Conservation (phyloP, 2,329 filamentous ascomycete species). For the Corynespora cassiicola region DNA sequence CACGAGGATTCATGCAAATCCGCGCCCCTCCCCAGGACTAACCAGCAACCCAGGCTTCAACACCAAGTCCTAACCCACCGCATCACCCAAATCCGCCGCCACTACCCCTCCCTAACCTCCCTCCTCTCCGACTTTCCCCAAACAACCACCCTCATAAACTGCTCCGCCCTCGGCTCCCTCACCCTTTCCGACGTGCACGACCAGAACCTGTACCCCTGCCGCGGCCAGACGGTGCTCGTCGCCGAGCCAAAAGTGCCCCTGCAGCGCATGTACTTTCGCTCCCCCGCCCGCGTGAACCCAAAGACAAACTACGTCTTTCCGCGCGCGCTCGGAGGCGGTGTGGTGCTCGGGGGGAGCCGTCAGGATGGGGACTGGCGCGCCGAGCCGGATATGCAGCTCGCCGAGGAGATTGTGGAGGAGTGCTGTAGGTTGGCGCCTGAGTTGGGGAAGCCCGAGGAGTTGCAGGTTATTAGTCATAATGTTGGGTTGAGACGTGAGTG, state of each 20-base stretch:
- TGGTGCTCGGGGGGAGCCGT: conserved; percentile 83
- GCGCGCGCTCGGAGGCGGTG: conserved; percentile 70
- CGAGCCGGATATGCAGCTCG: conserved; percentile 77
- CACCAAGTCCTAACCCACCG: conserved; percentile 76
- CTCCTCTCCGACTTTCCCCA: conserved; percentile 67
- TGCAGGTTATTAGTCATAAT: conserved; percentile 79
- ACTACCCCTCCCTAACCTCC: conserved; percentile 70
- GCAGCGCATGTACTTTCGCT: conserved; percentile 50
- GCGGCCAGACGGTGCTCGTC: conserved; percentile 85
- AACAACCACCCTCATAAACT: conserved; percentile 80
- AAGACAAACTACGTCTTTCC: conserved; percentile 55
- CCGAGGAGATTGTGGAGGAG: conserved; percentile 82
- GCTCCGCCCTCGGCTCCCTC: conserved; percentile 78
- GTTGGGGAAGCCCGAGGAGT: conserved; percentile 70
- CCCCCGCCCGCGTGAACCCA: conserved; percentile 49
- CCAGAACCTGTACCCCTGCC: conserved; percentile 70
- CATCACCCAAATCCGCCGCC: conserved; percentile 59
- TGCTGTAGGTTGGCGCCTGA: conserved; percentile 70
- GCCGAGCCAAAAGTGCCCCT: conserved; percentile 49
- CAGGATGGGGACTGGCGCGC: conserved; percentile 82
- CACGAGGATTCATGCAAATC: too few relatives aligned
- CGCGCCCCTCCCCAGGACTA: too few relatives aligned
- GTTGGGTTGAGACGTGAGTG: conserved; percentile 74
- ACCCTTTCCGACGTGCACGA: conserved; percentile 86
- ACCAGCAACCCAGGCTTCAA: conserved; percentile 42